Evolutionary conservation across 352 stramenopile genomes (phyloP).

Genomic region (Globisporangium uncinulatum): DNA sequence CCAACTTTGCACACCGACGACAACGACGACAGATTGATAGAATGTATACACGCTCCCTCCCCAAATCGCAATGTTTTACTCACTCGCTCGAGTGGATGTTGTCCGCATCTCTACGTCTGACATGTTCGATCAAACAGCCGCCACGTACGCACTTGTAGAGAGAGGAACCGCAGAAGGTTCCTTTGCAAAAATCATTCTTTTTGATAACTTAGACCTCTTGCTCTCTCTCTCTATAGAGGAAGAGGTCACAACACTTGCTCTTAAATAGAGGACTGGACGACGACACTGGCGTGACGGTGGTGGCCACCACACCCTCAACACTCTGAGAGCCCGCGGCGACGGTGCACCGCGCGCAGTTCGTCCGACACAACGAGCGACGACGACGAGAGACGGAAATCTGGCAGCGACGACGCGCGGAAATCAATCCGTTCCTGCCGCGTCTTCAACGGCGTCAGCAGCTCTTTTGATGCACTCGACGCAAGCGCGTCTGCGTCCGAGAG

Average conservation of each 20-base stretch:
- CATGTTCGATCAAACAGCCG: no score
- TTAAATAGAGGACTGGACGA: not conserved
- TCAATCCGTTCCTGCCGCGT: constrained; percentile 68
- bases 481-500: constrained; percentile 38
- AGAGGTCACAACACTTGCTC: not conserved
- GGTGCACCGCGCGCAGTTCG: constrained; percentile 19
- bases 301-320: no score
- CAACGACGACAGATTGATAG: constrained; percentile 8
- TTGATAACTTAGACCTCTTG: not conserved
- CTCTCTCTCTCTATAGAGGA: constrained; percentile 1
- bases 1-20: not conserved
- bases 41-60: constrained; percentile 7
- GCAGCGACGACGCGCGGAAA: constrained; percentile 58
- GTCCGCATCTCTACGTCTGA: no score
- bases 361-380: constrained; percentile 24
- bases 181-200: not conserved
- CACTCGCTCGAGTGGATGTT: no score
- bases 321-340: constrained; percentile 29
- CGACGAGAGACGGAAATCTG: constrained; percentile 51
- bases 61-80: not conserved
- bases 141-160: not conserved
- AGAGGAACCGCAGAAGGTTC: not conserved
- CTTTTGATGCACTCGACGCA: constrained; percentile 22
- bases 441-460: constrained; percentile 34
- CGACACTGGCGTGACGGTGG: no score